Conservation (phyloP, 805 yeast species). For the Candida sithepensis region DNA sequence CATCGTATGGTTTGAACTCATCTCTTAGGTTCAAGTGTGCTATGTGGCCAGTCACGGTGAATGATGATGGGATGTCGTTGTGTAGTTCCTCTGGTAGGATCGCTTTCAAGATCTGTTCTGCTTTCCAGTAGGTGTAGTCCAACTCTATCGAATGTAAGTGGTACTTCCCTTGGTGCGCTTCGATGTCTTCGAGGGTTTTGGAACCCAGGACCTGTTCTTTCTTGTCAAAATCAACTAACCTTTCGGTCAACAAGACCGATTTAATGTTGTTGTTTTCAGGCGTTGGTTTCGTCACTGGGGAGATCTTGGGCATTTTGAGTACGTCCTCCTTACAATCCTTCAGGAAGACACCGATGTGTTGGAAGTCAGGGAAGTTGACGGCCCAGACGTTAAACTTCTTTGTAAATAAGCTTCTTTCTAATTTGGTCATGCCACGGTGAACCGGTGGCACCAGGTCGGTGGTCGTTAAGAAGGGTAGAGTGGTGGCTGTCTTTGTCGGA, state of each 20-base stretch:
- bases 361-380: slow-evolving; percentile 67
- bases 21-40: slow-evolving; percentile 87
- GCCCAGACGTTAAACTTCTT: slow-evolving; percentile 58
- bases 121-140: slow-evolving; percentile 79
- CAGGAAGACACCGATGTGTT: slow-evolving; percentile 56
- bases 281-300: background rate
- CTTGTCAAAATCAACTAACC: slow-evolving; percentile 37
- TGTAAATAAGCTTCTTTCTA: slow-evolving; percentile 66
- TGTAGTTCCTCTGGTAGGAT: slow-evolving; percentile 68
- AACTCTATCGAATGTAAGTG: slow-evolving; percentile 53
- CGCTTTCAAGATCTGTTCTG: slow-evolving; percentile 80
- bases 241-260: slow-evolving; percentile 61
- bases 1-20: slow-evolving; percentile 78
- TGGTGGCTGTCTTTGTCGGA: background rate
- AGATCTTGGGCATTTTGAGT: slow-evolving; percentile 57
- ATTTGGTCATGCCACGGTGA: slow-evolving; percentile 55
- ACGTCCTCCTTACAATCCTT: slow-evolving; percentile 56
- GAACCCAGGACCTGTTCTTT: slow-evolving; percentile 37
- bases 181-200: slow-evolving; percentile 42
- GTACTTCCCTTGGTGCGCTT: slow-evolving; percentile 43
- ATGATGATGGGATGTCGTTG: slow-evolving; percentile 83
- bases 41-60: slow-evolving; percentile 90
- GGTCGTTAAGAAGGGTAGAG: slow-evolving; percentile 2
- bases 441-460: slow-evolving; percentile 53
- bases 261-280: slow-evolving; percentile 35